Evolutionary conservation across 2,329 filamentous ascomycete genomes (phyloP), one percentile per base, ranked within the genome.

Genomic region (Paraphoma chrysanthemicola): DNA sequence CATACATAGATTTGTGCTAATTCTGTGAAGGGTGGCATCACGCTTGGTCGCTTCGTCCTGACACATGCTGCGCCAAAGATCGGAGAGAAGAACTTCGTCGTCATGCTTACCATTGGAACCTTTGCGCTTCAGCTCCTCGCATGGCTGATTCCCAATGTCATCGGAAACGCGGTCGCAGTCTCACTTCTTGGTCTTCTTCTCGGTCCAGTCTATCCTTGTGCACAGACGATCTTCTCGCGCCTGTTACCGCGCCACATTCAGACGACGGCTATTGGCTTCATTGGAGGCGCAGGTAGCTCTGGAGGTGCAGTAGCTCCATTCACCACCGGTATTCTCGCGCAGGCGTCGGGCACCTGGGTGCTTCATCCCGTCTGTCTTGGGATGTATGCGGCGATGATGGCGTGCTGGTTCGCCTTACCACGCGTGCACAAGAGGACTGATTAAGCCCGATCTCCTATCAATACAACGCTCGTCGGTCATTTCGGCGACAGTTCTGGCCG

Each of bases 181-280:
- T 69, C 73, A 1, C 78, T 95, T 23, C 83, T 95, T 16, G 92
- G 92, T 11, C 76, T 95, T 7, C 76, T 95, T 30, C 80, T 96
- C 0, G 92, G 92, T 0, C 91, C 92, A 0, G 83, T 96, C 4
- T 96, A 93, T 69, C 91, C 92, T 0, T 93, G 90, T 70, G 86
- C 88, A 0, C 83, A 85, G 3, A 84, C 85, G 0, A 81, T 91
- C 6, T 88, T 91, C 63, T 83, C 88, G 52, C 80, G 85, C 39
- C 77, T 83, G 36, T 81, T 92, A 72, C 83, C 82, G 14, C 79
- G 84, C 14, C 78, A 82, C 39, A 80, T 91, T 53, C 85, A 88
- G 60, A 82, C 89, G 16, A 86, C 84, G 42, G 85, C 86, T 1
- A 82, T 92, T 62, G 84, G 88, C 2, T 85, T 90, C 53, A 90